phyloP scores from a whole-genome alignment of 2,329 filamentous ascomycete genomes.

The Claviceps fusiformis region DNA sequence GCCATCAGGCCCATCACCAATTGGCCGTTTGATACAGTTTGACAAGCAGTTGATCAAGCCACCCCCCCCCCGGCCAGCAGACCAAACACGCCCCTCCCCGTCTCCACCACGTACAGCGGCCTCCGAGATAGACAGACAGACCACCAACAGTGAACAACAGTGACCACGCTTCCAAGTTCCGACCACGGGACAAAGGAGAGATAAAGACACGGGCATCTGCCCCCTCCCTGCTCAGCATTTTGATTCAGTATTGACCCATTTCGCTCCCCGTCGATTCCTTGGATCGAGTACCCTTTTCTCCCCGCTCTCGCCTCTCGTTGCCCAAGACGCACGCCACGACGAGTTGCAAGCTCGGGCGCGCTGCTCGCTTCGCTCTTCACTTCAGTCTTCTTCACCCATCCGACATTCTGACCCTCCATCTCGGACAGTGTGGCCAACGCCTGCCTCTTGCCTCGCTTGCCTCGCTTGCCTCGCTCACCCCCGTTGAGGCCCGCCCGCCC shows the following conservation, averaged over 20 bases:
- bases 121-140: neutral
- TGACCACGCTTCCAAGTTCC: neutral
- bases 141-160: neutral
- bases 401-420: constrained; percentile 1
- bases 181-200: constrained; percentile 1
- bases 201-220: constrained; percentile 1
- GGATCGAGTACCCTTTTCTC: neutral
- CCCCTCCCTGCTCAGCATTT: neutral
- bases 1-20: neutral
- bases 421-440: constrained; percentile 1
- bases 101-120: constrained; percentile 1
- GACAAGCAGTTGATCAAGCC: constrained; percentile 1
- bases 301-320: neutral
- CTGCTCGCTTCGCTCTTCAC: neutral
- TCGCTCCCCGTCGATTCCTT: neutral
- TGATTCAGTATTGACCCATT: neutral
- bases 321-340: neutral
- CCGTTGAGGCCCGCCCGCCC: no score
- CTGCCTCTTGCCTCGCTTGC: no score
- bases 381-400: neutral
- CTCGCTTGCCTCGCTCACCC: no score
- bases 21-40: no score
- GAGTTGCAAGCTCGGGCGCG: neutral
- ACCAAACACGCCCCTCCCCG: neutral
- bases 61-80: neutral